phyloP scores from a whole-genome alignment of 208 protist species.

The Porcisia deanei region DNA sequence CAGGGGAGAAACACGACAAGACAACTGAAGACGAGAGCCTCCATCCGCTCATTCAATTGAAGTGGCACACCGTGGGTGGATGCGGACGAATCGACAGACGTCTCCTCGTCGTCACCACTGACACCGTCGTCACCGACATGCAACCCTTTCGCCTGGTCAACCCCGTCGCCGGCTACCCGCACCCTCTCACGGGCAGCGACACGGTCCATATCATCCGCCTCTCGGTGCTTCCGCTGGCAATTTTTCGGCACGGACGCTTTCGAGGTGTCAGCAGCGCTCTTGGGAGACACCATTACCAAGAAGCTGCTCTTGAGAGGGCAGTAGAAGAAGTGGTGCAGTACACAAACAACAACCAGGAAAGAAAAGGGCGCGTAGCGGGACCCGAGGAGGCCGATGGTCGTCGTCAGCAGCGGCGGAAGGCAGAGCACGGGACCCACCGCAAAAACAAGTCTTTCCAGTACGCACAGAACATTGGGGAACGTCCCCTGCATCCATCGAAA shows the following conservation, averaged over 20 bases:
- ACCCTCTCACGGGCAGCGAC: conserved; percentile 13
- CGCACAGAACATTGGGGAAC: conserved; percentile 65
- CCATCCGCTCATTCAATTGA: conserved; percentile 60
- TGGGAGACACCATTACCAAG: conserved; percentile 24
- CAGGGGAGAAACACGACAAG: conserved; percentile 63
- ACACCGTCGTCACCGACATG: not conserved
- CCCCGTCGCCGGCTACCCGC: conserved; percentile 1
- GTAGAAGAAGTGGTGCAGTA: conserved; percentile 74
- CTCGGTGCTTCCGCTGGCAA: conserved; percentile 6
- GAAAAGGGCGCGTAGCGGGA: conserved; percentile 67
- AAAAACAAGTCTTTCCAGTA: conserved; percentile 70
- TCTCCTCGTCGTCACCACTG: conserved; percentile 18
- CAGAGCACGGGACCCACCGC: conserved; percentile 60
- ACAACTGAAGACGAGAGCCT: conserved; percentile 72
- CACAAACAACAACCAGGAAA: conserved; percentile 65
- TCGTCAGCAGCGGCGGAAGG: conserved; percentile 71
- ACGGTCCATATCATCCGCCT: not conserved
- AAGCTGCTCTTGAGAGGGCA: conserved; percentile 81
- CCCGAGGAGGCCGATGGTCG: conserved; percentile 60
- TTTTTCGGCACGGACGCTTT: not conserved
- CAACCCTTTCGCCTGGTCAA: not conserved
- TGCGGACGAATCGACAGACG: conserved; percentile 12
- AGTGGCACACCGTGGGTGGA: conserved; percentile 25
- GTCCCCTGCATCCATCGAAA: conserved; percentile 84
- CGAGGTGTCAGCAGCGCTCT: not conserved